A percentile compares a stretch with the other conserved stretches of the same genome.
These are phyloP conservation scores for Ascochyta rabiei DNA, from an alignment of 2,329 filamentous ascomycete genomes.

Conservation along the genomic window DNA sequence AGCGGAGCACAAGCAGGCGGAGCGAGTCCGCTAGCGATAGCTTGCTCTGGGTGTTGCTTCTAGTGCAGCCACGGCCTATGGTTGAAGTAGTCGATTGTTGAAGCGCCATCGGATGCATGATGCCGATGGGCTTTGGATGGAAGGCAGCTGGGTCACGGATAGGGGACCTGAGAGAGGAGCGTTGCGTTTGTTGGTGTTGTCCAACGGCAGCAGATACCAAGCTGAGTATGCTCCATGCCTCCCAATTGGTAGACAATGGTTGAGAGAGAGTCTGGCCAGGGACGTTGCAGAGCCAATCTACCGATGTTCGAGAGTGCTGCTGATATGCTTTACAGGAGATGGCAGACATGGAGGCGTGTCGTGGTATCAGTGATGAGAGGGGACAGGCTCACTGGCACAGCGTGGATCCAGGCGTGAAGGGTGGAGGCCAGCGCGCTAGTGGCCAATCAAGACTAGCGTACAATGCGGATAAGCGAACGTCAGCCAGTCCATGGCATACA, in stretches of 20 bases:
- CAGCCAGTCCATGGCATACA: background rate
- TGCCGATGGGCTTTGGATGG: background rate
- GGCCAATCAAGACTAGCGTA: background rate
- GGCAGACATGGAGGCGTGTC: background rate
- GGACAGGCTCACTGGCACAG: background rate
- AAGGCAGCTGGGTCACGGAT: background rate
- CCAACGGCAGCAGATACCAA: too few relatives aligned
- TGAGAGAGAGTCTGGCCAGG: too few relatives aligned
- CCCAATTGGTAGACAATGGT: too few relatives aligned
- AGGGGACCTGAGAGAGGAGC: too few relatives aligned
- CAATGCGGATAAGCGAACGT: slow-evolving; percentile 1
- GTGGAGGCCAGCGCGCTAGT: background rate
- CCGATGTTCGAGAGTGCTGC: background rate
- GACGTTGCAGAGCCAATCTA: background rate
- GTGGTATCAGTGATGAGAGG: background rate
- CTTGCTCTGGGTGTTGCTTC: background rate
- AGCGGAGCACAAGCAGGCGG: slow-evolving; percentile 1
- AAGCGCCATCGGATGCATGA: slow-evolving; percentile 6
- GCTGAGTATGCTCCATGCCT: too few relatives aligned
- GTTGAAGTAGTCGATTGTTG: background rate
- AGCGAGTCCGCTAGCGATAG: slow-evolving; percentile 1
- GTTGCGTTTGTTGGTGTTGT: too few relatives aligned
- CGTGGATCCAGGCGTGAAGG: too few relatives aligned
- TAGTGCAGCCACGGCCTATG: slow-evolving; percentile 1
- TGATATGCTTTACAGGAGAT: background rate